phyloP scores from a whole-genome alignment of 140 eudicot species.

The Ambrosia hybrid region DNA sequence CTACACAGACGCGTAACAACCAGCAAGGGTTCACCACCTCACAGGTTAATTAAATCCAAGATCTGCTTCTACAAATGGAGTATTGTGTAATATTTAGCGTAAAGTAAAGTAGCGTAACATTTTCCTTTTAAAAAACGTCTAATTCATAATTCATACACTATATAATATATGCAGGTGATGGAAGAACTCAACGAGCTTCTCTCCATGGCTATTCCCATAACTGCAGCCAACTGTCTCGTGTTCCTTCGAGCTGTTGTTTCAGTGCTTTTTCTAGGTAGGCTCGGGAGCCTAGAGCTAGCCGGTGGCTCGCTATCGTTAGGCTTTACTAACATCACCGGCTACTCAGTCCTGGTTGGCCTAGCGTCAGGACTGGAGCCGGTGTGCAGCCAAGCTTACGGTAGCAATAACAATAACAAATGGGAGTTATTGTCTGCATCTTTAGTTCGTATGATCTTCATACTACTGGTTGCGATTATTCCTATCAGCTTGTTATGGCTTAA shows the following conservation, averaged over 20 bases:
- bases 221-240: slow-evolving; percentile 82
- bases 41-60: not conserved
- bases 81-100: too few species aligned
- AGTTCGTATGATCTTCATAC: slow-evolving; percentile 73
- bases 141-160: too few species aligned
- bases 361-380: slow-evolving; percentile 94
- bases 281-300: slow-evolving; percentile 91
- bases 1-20: not conserved
- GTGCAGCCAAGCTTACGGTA: slow-evolving; percentile 84
- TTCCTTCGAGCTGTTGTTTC: slow-evolving; percentile 84
- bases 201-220: slow-evolving; percentile 81
- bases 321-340: slow-evolving; percentile 94
- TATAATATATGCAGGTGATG: slow-evolving; percentile 37
- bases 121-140: too few species aligned
- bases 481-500: slow-evolving; percentile 68
- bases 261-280: slow-evolving; percentile 75
- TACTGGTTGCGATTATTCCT: slow-evolving; percentile 63
- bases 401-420: slow-evolving; percentile 63
- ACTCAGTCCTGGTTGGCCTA: slow-evolving; percentile 87
- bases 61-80: too few species aligned
- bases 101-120: too few species aligned
- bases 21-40: slow-evolving; percentile 9
- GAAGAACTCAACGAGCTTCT: slow-evolving; percentile 80
- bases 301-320: slow-evolving; percentile 98
- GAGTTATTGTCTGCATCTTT: slow-evolving; percentile 70